Percentiles rank a stretch among this genome's conserved stretches.
These are phyloP conservation scores for Osmanthus fragrans DNA, from an alignment of 257 asterid genomes.

Conservation along the genomic window DNA sequence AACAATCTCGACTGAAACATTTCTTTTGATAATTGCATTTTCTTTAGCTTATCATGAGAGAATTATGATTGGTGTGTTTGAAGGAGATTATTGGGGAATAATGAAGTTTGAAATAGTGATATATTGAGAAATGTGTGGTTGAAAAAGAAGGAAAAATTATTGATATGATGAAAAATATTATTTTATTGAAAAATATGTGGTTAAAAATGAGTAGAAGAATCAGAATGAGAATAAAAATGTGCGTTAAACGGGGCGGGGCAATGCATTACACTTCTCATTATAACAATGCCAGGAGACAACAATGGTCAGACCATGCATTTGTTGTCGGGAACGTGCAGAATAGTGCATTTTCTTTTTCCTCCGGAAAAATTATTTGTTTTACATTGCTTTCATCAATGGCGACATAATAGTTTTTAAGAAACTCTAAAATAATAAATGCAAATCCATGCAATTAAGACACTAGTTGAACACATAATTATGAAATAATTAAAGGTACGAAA, in stretches of 20 bases:
- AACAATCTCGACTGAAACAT: neutral
- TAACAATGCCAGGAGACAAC: neutral
- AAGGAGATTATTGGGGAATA: too few relatives aligned
- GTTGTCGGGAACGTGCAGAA: conserved; percentile 6
- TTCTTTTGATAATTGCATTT: neutral
- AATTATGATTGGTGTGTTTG: too few relatives aligned
- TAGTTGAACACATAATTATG: neutral
- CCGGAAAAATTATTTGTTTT: neutral
- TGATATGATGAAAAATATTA: too few relatives aligned
- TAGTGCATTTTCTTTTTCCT: neutral
- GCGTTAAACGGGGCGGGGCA: too few relatives aligned
- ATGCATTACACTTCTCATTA: neutral
- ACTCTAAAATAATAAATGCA: neutral
- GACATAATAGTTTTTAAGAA: neutral
- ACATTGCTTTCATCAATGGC: neutral
- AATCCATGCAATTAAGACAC: neutral
- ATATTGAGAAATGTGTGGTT: too few relatives aligned
- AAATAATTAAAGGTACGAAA: too few relatives aligned
- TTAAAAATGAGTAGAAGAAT: too few relatives aligned
- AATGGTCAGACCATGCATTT: neutral
- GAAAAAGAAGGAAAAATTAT: too few relatives aligned
- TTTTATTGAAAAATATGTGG: too few relatives aligned
- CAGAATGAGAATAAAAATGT: too few relatives aligned
- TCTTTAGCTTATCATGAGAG: neutral
- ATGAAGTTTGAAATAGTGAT: too few relatives aligned